These are phyloP conservation scores for Alternaria sp. DNA, from an alignment of 2,329 filamentous ascomycete species.

Conservation along the genomic window DNA sequence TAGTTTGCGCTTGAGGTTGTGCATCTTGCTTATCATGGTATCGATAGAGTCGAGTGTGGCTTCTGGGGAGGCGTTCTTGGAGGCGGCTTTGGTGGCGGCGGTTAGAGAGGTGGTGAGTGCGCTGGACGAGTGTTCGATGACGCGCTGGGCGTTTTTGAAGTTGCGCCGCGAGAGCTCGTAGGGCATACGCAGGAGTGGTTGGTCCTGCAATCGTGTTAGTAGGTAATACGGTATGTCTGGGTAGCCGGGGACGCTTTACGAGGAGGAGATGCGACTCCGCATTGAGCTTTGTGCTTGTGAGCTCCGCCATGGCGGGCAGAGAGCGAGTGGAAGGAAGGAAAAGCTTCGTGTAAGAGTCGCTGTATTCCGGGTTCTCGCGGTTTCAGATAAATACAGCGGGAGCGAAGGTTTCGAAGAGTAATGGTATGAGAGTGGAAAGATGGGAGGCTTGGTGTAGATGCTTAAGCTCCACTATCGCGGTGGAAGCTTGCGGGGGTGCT, in stretches of 20 bases:
- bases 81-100: constrained; percentile 65
- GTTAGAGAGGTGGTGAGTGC: constrained; percentile 65
- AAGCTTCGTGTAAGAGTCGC: not conserved
- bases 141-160: constrained; percentile 83
- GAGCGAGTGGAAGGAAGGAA: not conserved
- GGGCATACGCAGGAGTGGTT: constrained; percentile 90
- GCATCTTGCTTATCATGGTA: constrained; percentile 82
- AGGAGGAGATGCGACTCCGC: constrained; percentile 78
- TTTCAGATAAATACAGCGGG: not conserved
- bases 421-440: not conserved
- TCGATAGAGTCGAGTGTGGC: constrained; percentile 78
- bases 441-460: constrained; percentile 1
- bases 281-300: constrained; percentile 69
- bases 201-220: constrained; percentile 67
- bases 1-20: constrained; percentile 87
- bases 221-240: constrained; percentile 55
- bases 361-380: not conserved
- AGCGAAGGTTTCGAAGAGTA: not conserved
- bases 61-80: constrained; percentile 50
- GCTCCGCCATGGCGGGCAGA: constrained; percentile 51
- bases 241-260: constrained; percentile 52
- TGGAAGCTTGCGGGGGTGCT: constrained; percentile 26
- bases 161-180: constrained; percentile 93
- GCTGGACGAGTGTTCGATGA: constrained; percentile 73
- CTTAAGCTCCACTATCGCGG: constrained; percentile 14